These are phyloP conservation scores for Plasmodium gonderi DNA, from an alignment of 169 alveolate species.

Conservation along the genomic window DNA sequence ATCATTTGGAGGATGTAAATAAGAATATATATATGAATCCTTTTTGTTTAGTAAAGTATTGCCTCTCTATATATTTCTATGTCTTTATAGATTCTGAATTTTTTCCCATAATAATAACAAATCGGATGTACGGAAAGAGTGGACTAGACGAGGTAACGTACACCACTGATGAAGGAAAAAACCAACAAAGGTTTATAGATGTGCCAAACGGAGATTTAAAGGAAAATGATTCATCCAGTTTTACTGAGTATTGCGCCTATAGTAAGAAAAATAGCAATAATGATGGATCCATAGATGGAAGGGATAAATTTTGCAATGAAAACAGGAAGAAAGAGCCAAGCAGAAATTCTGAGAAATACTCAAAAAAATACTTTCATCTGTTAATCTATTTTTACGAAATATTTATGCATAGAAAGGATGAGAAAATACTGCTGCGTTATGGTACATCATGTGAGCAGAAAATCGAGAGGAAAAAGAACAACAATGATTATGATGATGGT, in stretches of 20 bases:
- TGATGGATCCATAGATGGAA: background rate
- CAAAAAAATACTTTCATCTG: slow-evolving; percentile 30
- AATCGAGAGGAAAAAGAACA: background rate
- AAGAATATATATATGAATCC: slow-evolving; percentile 16
- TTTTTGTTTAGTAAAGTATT: background rate
- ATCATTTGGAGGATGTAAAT: slow-evolving; percentile 1
- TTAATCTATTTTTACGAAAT: slow-evolving; percentile 32
- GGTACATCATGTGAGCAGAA: background rate
- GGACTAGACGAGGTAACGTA: too few species aligned
- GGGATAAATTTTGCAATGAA: background rate
- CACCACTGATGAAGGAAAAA: too few species aligned
- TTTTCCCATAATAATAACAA: background rate
- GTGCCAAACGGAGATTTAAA: background rate
- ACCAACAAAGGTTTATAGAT: too few species aligned
- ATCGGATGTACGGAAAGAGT: background rate
- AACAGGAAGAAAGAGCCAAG: background rate
- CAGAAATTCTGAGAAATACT: slow-evolving; percentile 14
- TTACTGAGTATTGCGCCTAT: too few species aligned
- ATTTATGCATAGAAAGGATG: slow-evolving; percentile 33
- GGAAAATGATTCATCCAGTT: background rate
- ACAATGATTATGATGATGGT: too few species aligned
- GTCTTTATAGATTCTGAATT: background rate
- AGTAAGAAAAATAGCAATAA: background rate
- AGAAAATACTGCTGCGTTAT: slow-evolving; percentile 3
- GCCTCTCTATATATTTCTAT: slow-evolving; percentile 19